These are phyloP conservation scores for Rehmannia glutinosa DNA, from an alignment of 257 asterid genomes.

Conservation along the genomic window DNA sequence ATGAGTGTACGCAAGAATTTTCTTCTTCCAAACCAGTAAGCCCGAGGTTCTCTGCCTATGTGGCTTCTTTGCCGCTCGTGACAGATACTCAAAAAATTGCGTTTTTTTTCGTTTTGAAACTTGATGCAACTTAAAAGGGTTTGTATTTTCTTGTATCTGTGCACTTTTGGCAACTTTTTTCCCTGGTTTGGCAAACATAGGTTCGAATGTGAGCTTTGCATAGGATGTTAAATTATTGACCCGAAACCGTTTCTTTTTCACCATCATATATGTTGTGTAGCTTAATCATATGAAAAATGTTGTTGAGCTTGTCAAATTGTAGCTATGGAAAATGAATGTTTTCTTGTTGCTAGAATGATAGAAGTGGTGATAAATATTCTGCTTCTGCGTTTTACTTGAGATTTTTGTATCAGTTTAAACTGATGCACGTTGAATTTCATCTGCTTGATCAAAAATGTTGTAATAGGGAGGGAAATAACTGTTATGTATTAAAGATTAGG, in stretches of 20 bases:
- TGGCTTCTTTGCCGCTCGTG: constrained; percentile 25
- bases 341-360: constrained; percentile 18
- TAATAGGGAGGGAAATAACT: no score
- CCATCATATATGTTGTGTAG: constrained; percentile 18
- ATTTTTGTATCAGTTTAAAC: neutral
- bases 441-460: neutral
- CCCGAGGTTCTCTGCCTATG: constrained; percentile 42
- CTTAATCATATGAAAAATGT: neutral
- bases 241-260: neutral
- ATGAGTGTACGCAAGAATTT: neutral
- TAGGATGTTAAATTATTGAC: constrained; percentile 12
- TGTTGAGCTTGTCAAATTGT: constrained; percentile 14
- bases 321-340: neutral
- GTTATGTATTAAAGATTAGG: no score
- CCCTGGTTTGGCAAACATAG: constrained; percentile 19
- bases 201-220: neutral
- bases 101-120: neutral
- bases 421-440: neutral
- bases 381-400: neutral
- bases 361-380: neutral
- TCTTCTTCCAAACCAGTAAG: constrained; percentile 17
- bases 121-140: constrained; percentile 9
- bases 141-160: constrained; percentile 17
- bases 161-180: constrained; percentile 22
- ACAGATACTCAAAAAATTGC: neutral